Evolutionary conservation across 2,329 filamentous ascomycete genomes (phyloP).

Genomic region (Aspergillus pseudoterreus): DNA sequence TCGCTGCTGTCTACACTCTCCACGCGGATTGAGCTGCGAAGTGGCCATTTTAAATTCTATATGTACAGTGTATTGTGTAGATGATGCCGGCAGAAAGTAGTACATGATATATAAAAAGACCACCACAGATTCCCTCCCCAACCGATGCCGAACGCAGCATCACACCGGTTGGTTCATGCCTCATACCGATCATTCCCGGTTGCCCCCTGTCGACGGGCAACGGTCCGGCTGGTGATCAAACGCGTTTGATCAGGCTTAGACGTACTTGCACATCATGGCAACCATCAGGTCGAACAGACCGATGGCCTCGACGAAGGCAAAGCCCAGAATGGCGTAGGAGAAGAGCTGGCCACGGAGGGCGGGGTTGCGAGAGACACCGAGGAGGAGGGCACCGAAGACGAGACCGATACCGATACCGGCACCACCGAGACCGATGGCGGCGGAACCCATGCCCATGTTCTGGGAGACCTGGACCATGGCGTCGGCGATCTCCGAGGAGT

Average conservation of each 20-base stretch:
- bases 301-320: conserved; percentile 85
- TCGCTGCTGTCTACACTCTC: too few relatives aligned
- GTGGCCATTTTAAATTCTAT: conserved; percentile 29
- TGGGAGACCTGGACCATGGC: conserved; percentile 87
- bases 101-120: conserved; percentile 30
- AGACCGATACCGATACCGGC: conserved; percentile 94
- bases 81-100: conserved; percentile 21
- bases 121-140: conserved; percentile 21
- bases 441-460: conserved; percentile 84
- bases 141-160: neutral
- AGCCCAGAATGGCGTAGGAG: conserved; percentile 92
- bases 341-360: conserved; percentile 93
- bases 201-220: too few relatives aligned
- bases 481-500: conserved; percentile 81
- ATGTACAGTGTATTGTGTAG: conserved; percentile 28
- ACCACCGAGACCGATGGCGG: conserved; percentile 88
- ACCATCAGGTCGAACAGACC: conserved; percentile 82
- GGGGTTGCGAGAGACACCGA: conserved; percentile 89
- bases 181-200: neutral
- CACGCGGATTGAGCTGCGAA: neutral
- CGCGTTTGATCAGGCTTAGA: conserved; percentile 33
- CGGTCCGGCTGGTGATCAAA: too few relatives aligned
- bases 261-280: conserved; percentile 91
- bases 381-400: conserved; percentile 85
- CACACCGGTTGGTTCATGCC: conserved; percentile 3